Evolutionary conservation across 108 stramenopile species (phyloP), one percentile per base, ranked within the genome.

Genomic region (Nitzschia sp.): DNA sequence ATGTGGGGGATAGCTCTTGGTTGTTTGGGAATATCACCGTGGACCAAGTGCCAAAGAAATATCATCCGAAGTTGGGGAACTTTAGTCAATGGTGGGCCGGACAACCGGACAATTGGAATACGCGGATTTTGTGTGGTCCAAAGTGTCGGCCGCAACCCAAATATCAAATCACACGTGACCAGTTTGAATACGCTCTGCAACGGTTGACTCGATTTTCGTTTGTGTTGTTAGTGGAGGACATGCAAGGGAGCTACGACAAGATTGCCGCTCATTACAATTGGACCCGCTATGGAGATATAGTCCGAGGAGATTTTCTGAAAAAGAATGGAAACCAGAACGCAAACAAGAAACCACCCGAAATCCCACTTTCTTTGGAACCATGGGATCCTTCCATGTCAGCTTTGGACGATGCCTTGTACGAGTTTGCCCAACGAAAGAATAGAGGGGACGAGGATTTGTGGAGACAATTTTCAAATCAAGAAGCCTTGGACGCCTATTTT

Each of bases 51-150:
- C 11, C 44, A 2, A 9, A 14, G 19, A 19, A 46, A 1, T 10
- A 25, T 39, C 54, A 53, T 6, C 10, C 39, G 7, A 12, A 17
- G 24, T 34, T 48, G 26, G 46, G 44, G 25, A 38, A 7, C 20
- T 57, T 69, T 48, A 11, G 34, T 58, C 3, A 34, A 41, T 79
- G 78, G 78, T 64, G 39, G 12, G 0, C n/a, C 3, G 68, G 67
- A 44, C 78, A 79, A 70, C 78, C 78, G 6, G 78, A 79, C 52
- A 79, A 79, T 53, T 79, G 71, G 66, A 79, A 58, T 57, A 19
- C 72, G 7, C 72, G 78, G 8, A 72, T 72, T 41, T 57, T 79
- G 15, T 79, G 78, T 42, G 78, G 78, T 7, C 34, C 68, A 37
- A 22, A 48, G 22, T 79, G 78, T 52, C 53, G 41, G 46, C 5